Conservation (phyloP, 2,329 filamentous ascomycete species). For the Fusarium oligoseptatum region DNA sequence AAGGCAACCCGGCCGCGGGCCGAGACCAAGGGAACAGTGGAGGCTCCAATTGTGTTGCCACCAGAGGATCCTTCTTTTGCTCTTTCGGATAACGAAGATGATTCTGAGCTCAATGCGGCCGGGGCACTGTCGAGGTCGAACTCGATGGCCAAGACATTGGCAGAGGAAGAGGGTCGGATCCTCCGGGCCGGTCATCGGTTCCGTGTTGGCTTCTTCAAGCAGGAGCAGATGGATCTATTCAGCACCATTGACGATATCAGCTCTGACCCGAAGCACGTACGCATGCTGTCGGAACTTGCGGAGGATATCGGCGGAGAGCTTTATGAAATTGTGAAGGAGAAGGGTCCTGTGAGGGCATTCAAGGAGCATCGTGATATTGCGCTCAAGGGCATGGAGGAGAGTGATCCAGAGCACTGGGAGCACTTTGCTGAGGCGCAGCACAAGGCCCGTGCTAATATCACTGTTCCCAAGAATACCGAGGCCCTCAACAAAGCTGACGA, state of each 20-base stretch:
- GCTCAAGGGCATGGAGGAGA: slow-evolving; percentile 64
- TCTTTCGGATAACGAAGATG: slow-evolving; percentile 64
- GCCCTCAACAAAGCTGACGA: slow-evolving; percentile 50
- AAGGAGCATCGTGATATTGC: slow-evolving; percentile 68
- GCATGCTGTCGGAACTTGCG: slow-evolving; percentile 72
- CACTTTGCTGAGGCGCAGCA: slow-evolving; percentile 72
- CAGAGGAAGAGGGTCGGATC: slow-evolving; percentile 69
- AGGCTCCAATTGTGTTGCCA: slow-evolving; percentile 41
- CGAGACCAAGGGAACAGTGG: slow-evolving; percentile 33
- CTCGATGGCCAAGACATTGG: slow-evolving; percentile 67
- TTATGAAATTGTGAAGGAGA: slow-evolving; percentile 66
- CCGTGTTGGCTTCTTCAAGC: slow-evolving; percentile 65
- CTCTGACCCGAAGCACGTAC: slow-evolving; percentile 63
- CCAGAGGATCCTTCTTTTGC: slow-evolving; percentile 53
- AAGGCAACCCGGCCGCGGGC: slow-evolving; percentile 25
- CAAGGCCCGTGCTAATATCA: slow-evolving; percentile 69
- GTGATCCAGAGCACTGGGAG: slow-evolving; percentile 76
- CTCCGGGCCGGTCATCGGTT: slow-evolving; percentile 70
- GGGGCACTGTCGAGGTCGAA: slow-evolving; percentile 63
- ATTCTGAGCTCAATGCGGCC: slow-evolving; percentile 58
- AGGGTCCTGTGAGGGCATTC: slow-evolving; percentile 73
- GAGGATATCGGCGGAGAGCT: slow-evolving; percentile 73
- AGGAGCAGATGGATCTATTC: slow-evolving; percentile 65
- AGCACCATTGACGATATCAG: slow-evolving; percentile 63
- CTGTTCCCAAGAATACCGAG: slow-evolving; percentile 47